Evolutionary conservation across 768 basidiomycete genomes (phyloP), one percentile per base, ranked within the genome.

Genomic region (Coprinellus aureogranulatus): DNA sequence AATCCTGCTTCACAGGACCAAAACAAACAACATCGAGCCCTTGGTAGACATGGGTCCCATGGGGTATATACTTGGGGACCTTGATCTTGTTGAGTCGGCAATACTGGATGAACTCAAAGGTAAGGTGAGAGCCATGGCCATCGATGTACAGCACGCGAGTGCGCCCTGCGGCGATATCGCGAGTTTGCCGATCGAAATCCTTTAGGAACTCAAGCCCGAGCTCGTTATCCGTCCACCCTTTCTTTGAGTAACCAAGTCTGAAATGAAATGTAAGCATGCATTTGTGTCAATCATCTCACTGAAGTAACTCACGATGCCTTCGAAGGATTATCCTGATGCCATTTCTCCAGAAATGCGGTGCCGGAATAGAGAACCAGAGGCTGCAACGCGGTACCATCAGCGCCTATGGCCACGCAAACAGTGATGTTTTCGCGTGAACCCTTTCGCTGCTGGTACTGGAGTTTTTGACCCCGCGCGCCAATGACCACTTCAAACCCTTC

Each of bases 21-120:
- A 80, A 80, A 57, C 75, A 76, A 1, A 75, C 73, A 23, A 79
- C 75, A 63, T 80, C 75, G 22, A 80, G 72, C 9, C 76, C 75
- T 60, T 80, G 77, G 4, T 76, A 63, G 0, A 68, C 68, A 65
- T 79, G 73, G 0, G 72, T 77, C 57, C 72, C 75, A 48, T 77
- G 75, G 12, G 72, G 64, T 55, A 71, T 78, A 59, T 78, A 79
- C 2, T 68, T 70, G 18, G 75, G 59, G 12, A 79, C 54, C 3
- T 59, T 41, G 50, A 81, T 79, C 53, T 77, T 76, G 63, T 76
- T 61, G 45, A 57, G 60, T 2, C 25, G 10, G 0, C 68, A 65
- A 65, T 67, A 77, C 10, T 72, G 55, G 23, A 81, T 65, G 45
- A 80, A 64, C 6, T 65, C 61, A 12, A 57, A 53, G 0, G 64